Percentiles rank a stretch among this genome's conserved stretches.
Conservation (phyloP, 441 rosid genomes). For the Bocquillonia castaneifolia region DNA sequence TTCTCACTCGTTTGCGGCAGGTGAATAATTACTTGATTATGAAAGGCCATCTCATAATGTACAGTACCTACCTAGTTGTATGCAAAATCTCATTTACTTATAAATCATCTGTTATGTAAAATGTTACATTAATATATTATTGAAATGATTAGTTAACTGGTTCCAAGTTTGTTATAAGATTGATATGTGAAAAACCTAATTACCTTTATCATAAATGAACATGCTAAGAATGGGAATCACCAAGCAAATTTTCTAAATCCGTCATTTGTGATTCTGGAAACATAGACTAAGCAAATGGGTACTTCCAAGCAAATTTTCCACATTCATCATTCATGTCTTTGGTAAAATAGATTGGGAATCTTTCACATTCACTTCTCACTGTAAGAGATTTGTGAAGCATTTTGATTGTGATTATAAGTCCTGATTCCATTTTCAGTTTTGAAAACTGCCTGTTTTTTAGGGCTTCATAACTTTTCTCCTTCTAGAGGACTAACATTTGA, state of each 20-base stretch:
- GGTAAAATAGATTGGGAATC: not conserved
- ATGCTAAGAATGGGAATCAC: not conserved
- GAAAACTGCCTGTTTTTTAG: not conserved
- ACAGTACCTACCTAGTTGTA: not conserved
- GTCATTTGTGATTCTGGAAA: not conserved
- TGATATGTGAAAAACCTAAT: not conserved
- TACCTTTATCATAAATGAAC: not conserved
- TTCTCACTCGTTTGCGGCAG: constrained; percentile 94
- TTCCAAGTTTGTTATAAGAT: not conserved
- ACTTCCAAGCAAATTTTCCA: not conserved
- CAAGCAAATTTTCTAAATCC: not conserved
- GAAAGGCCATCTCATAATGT: not conserved
- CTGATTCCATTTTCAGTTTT: not conserved
- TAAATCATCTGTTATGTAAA: not conserved
- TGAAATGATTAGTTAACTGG: not conserved
- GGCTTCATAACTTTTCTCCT: not conserved
- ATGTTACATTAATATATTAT: not conserved
- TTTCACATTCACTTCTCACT: not conserved
- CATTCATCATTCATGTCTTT: not conserved
- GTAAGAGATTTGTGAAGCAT: not conserved
- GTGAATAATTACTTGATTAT: constrained; percentile 29
- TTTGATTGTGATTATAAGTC: not conserved
- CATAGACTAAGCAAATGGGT: not conserved
- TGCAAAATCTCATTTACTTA: constrained; percentile 4
- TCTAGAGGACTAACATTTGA: not conserved